These are phyloP conservation scores for Chlorella ohadii DNA, from an alignment of 139 green algal genomes.

Conservation along the genomic window DNA sequence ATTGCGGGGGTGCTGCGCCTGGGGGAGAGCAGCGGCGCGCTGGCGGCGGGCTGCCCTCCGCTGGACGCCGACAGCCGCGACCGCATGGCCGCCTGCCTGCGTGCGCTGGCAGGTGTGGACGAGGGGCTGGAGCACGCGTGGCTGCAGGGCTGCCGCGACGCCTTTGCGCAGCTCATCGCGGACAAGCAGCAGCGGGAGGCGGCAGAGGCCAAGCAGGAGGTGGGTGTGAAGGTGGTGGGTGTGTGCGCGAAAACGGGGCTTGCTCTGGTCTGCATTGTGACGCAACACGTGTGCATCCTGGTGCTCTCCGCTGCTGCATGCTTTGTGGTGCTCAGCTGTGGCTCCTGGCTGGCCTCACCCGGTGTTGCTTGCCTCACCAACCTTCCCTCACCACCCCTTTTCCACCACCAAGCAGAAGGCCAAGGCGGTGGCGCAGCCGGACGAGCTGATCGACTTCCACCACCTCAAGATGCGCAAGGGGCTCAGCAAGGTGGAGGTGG, in stretches of 20 bases:
- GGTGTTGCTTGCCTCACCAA: no score
- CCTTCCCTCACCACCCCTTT: background rate
- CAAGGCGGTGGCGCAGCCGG: conserved; percentile 64
- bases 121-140: conserved; percentile 66
- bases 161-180: conserved; percentile 84
- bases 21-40: conserved; percentile 63
- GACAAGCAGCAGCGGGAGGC: conserved; percentile 74
- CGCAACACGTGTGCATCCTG: no score
- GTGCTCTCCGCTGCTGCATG: no score
- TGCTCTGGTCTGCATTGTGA: no score
- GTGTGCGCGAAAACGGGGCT: no score
- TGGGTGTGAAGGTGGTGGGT: background rate
- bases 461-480: conserved; percentile 87
- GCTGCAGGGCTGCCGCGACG: conserved; percentile 79
- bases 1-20: conserved; percentile 89
- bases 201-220: conserved; percentile 63
- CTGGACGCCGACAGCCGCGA: conserved; percentile 88
- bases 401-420: conserved; percentile 30
- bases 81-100: conserved; percentile 74
- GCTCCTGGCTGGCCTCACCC: no score
- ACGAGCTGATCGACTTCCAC: conserved; percentile 89
- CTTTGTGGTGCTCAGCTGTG: background rate
- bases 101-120: conserved; percentile 64
- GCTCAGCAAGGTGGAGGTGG: conserved; percentile 89
- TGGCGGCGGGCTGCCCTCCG: conserved; percentile 10